Evolutionary conservation across 768 basidiomycete genomes (phyloP), one percentile per base, ranked within the genome.

Genomic region (Crassisporium funariophilum): DNA sequence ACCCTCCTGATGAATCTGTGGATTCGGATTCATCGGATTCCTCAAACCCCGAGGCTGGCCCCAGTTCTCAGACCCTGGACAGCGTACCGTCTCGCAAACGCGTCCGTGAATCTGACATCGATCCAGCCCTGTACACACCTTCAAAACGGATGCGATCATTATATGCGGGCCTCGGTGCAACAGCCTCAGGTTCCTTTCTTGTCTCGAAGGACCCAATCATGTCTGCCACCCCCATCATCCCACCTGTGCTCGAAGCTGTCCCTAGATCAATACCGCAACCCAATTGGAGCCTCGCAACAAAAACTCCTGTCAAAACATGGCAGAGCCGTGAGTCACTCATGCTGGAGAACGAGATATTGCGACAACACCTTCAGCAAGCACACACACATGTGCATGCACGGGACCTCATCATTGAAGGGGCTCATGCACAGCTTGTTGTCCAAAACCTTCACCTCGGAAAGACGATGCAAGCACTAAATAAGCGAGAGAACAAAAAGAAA

Each of bases 121-220:
- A 29, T 13, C 27, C 27, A 29, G 7, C 13, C 43, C 44, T 46
- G 9, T 27, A 35, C 2, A 40, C 38, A 1, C 46, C 46, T 8
- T 27, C 44, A 4, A 56, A 56, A 19, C 15, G 41, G 0, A 52
- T 56, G 47, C 33, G 44, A 2, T 17, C 56, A 8, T 39, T 63
- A 16, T 44, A 41, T 16, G 44, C 37, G 6, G 50, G 27, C 3
- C 41, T 66, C 4, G 39, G 43, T 15, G 29, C 25, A 4, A 62
- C 66, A 22, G 23, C 49, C 21, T 61, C 63, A 22, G 61, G 55
- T 8, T 56, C 56, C 4, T 62, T 62, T 45, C 52, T 68, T 0
- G 50, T 66, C 6, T 44, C 50, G 5, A 62, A 58, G 34, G 41
- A 39, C 13, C 16, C 1, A n/a, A 40, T 44, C 12, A 56, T 40